phyloP scores from a whole-genome alignment of 2,329 filamentous ascomycete species.

The Botrytis paeoniae region DNA sequence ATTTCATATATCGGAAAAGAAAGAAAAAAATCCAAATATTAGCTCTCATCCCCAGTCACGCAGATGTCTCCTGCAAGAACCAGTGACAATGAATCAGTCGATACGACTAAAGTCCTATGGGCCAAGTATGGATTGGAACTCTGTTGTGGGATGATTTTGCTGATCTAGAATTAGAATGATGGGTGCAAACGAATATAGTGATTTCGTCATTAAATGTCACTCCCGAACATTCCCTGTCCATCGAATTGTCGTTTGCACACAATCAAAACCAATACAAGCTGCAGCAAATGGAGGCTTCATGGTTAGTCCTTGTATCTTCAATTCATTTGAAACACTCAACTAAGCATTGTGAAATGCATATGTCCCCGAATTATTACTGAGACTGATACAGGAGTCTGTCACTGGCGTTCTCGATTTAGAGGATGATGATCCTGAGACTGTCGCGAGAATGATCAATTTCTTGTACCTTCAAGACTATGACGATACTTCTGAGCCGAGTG shows the following conservation, averaged over 20 bases:
- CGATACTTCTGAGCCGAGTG: neutral
- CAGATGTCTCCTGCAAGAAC: neutral
- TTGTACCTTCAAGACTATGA: constrained; percentile 51
- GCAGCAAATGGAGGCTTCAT: constrained; percentile 21
- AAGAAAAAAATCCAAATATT: neutral
- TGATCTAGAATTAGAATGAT: constrained; percentile 4
- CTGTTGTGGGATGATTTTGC: neutral
- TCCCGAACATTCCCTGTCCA: constrained; percentile 26
- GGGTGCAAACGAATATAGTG: constrained; percentile 21
- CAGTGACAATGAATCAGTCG: neutral
- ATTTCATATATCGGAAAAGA: neutral
- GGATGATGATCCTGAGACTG: constrained; percentile 17
- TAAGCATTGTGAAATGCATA: neutral
- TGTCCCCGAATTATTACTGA: neutral
- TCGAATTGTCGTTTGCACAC: constrained; percentile 25
- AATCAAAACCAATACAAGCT: constrained; percentile 25
- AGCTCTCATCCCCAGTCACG: neutral
- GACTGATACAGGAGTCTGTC: constrained; percentile 10
- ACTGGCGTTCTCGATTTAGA: constrained; percentile 9
- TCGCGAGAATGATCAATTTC: constrained; percentile 26
- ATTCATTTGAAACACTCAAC: neutral
- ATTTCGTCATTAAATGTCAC: constrained; percentile 26
- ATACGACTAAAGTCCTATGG: neutral
- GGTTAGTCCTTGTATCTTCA: constrained; percentile 16
- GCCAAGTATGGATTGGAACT: neutral